Conservation (phyloP, 139 green algal genomes). For the Micromonas pusilla region DNA sequence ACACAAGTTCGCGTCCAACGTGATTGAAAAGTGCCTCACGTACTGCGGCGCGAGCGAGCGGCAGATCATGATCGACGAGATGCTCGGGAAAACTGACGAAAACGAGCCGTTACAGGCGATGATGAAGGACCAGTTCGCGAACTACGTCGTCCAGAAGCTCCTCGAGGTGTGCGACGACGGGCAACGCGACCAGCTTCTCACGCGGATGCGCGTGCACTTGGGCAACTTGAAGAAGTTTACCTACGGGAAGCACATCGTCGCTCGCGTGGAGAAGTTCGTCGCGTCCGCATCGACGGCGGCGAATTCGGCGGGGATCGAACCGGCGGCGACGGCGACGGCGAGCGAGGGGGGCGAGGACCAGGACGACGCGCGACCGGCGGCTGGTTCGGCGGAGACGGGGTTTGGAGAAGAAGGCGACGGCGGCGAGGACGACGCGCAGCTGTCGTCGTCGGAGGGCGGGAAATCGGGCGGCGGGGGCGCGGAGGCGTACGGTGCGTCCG, state of each 20-base stretch:
- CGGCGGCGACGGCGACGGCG: neutral
- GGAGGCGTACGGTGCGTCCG: too few species aligned
- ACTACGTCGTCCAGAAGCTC: conserved; percentile 53
- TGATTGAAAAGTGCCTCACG: conserved; percentile 83
- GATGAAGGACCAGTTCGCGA: conserved; percentile 80
- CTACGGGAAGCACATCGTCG: conserved; percentile 93
- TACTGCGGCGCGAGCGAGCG: conserved; percentile 50
- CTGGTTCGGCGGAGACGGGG: too few species aligned
- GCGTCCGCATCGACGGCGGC: neutral
- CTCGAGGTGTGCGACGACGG: conserved; percentile 63
- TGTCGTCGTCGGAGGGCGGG: too few species aligned
- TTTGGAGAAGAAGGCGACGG: too few species aligned
- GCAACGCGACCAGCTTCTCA: conserved; percentile 63
- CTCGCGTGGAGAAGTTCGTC: conserved; percentile 67
- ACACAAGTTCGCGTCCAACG: conserved; percentile 94
- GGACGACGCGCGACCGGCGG: too few species aligned
- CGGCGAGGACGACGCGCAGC: too few species aligned
- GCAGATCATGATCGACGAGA: conserved; percentile 57
- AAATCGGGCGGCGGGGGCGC: too few species aligned
- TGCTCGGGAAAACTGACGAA: conserved; percentile 47
- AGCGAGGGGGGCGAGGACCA: too few species aligned
- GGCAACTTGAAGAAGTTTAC: conserved; percentile 66
- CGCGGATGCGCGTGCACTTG: conserved; percentile 60
- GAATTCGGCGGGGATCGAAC: neutral
- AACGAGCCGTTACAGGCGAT: conserved; percentile 59